phyloP scores from a whole-genome alignment of 78 protist genomes.

The Dictyostelium brefeldianum region DNA sequence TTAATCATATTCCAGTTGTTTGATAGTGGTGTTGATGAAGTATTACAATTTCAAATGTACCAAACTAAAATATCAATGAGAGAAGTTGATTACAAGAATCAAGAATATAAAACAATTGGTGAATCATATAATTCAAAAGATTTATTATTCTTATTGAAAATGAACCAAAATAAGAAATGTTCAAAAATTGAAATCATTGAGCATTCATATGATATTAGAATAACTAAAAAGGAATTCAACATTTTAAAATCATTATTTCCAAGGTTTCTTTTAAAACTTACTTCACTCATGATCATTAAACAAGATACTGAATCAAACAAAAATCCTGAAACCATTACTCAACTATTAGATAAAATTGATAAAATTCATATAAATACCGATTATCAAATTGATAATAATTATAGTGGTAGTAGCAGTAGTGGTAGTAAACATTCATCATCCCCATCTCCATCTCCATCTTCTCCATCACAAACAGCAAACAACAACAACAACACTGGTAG shows the following conservation, averaged over 20 bases:
- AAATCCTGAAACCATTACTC: constrained; percentile 6
- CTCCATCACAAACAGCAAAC: constrained; percentile 3
- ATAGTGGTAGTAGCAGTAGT: no score
- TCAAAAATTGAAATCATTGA: constrained; percentile 40
- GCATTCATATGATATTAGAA: constrained; percentile 14
- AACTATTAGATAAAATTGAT: neutral
- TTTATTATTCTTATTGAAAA: constrained; percentile 19
- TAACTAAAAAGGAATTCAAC: neutral
- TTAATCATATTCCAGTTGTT: neutral
- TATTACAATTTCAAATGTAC: neutral
- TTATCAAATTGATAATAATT: neutral
- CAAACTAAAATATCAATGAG: neutral
- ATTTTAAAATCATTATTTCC: constrained; percentile 22
- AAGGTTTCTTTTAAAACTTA: neutral
- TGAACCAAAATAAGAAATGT: neutral
- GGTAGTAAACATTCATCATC: no score
- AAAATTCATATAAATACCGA: neutral
- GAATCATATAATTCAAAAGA: constrained; percentile 15
- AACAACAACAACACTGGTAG: neutral
- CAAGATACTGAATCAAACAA: neutral
- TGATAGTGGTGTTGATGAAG: constrained; percentile 11
- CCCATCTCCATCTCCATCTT: neutral
- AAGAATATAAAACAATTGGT: constrained; percentile 12
- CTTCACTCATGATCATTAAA: neutral
- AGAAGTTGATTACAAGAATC: constrained; percentile 3